Base-by-base conservation (phyloP, 306 rosid genomes). In the Malus sylvestris region DNA sequence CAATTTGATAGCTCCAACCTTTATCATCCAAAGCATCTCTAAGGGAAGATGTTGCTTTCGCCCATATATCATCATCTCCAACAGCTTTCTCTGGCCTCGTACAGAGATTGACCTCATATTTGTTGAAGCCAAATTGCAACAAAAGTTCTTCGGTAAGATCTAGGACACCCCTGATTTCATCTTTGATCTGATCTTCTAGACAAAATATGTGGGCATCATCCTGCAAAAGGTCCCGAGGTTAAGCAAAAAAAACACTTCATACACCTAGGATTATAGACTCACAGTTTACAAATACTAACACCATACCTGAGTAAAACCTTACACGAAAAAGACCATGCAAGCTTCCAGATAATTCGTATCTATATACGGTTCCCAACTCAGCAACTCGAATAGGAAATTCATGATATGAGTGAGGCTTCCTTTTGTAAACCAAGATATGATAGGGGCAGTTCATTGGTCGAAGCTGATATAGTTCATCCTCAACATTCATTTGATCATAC, bases 381-480 rank as follows among this genome's bases (percentile, higher is more conserved):
- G 99, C 98, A 40, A 92, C 93, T 79, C 96, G 78, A 58, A 92
- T 85, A 49, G 99, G 96, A 83, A 95, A 92, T 22, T 88, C 96
- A 70, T 96, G 92, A 87, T 92, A 95, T 3, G 99, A 95, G 80
- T 93, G 92, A 73, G 63, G 97, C 88, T 81, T 92, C 79, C 99
- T 88, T 88, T 95, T 92, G 86, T 92, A 95, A 73, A 91, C 64
- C 83, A 95, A 81, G 81, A 95, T 92, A 83, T 95, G 99, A 81
- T 92, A 92, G 38, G 99, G 99, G 76, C 99, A 95, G 88, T 95
- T 95, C 99, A 95, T 95, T 16, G 98, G 97, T 68, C 98, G 91
- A 87, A 95, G 97, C 76, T 92, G 99, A 91, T 92, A 92, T 76
- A 88, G 88, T 79, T 89, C 99, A 14, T 95, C 92, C 78, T 95